Percentiles rank a stretch among this genome's conserved stretches.
These are phyloP conservation scores for Cynara cardunculus DNA, from an alignment of 129 eudicot genomes.

Conservation along the genomic window DNA sequence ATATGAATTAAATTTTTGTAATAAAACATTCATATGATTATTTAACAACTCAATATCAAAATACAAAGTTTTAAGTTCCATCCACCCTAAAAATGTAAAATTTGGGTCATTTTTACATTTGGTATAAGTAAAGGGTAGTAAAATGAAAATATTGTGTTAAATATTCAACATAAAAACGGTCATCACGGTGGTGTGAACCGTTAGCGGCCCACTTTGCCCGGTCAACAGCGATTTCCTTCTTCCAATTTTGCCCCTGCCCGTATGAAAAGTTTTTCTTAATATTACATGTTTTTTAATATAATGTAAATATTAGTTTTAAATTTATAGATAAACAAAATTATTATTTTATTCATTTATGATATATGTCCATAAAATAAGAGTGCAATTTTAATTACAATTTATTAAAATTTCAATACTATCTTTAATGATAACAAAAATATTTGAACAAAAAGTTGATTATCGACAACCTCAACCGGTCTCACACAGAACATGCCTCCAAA, in stretches of 20 bases:
- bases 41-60: neutral
- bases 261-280: neutral
- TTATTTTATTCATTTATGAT: too few species aligned
- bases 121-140: neutral
- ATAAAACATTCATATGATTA: neutral
- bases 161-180: neutral
- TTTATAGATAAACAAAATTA: neutral
- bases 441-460: too few species aligned
- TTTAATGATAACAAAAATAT: too few species aligned
- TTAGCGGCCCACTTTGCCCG: neutral
- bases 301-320: neutral
- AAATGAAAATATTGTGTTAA: neutral
- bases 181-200: constrained; percentile 6
- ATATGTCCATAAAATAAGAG: too few species aligned
- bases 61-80: neutral
- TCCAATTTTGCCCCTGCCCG: neutral
- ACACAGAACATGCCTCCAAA: too few species aligned
- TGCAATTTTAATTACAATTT: too few species aligned
- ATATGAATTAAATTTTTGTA: too few species aligned
- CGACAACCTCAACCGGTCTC: too few species aligned
- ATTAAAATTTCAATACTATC: too few species aligned
- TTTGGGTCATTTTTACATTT: neutral
- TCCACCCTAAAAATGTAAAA: neutral
- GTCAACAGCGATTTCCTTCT: neutral
- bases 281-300: neutral